These are phyloP conservation scores for Pseudocercospora ulei DNA, from an alignment of 2,329 filamentous ascomycete species.

Conservation along the genomic window DNA sequence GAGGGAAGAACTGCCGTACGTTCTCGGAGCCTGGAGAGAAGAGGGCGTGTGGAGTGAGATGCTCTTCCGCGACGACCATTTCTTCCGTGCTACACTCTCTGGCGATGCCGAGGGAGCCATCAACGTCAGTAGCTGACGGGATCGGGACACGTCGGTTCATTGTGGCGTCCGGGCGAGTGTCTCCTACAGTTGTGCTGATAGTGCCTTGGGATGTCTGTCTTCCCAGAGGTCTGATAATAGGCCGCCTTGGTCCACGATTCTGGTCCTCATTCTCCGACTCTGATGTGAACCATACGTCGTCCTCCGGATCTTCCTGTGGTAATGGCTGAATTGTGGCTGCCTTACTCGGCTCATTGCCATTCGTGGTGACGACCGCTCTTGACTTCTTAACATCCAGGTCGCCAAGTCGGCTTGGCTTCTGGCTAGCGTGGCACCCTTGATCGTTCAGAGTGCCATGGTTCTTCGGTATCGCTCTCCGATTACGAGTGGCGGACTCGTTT, in stretches of 20 bases:
- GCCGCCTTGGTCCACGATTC: conserved; percentile 3
- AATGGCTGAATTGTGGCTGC: conserved; percentile 13
- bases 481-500: background rate
- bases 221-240: conserved; percentile 15
- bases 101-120: no score
- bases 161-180: background rate
- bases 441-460: background rate
- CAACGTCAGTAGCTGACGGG: no score
- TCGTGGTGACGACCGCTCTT: background rate
- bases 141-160: no score
- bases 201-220: conserved; percentile 24
- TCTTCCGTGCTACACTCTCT: no score
- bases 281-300: conserved; percentile 32
- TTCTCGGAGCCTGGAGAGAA: conserved; percentile 25
- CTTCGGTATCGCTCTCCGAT: background rate
- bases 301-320: conserved; percentile 15
- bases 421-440: no score
- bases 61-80: conserved; percentile 18
- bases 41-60: conserved; percentile 15
- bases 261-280: conserved; percentile 21
- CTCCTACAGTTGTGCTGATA: conserved; percentile 15
- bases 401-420: no score
- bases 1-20: conserved; percentile 28
- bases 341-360: no score
- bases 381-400: no score